Conservation (phyloP, 805 yeast genomes). For the Metschnikowia amazonensis region DNA sequence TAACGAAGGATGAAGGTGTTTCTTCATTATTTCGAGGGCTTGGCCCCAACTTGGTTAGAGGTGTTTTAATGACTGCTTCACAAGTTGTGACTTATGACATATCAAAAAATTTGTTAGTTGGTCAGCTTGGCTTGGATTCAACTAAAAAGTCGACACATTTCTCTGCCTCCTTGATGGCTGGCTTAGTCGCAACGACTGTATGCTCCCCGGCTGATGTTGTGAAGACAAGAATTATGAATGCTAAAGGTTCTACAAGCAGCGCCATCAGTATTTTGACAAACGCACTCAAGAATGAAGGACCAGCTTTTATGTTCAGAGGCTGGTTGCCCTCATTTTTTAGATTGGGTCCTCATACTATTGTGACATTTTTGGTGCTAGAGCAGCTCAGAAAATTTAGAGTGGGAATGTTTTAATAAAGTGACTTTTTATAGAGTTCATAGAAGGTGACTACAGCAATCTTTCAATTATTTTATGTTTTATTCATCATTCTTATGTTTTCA, state of each 20-base stretch:
- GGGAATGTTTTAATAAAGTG: conserved; percentile 38
- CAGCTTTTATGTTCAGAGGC: conserved; percentile 80
- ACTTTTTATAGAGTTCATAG: not conserved
- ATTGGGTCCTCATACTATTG: conserved; percentile 77
- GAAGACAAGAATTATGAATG: conserved; percentile 84
- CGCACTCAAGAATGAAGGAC: conserved; percentile 68
- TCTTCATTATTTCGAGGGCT: conserved; percentile 66
- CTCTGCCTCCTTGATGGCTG: conserved; percentile 74
- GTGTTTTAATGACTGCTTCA: conserved; percentile 84
- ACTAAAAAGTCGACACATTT: conserved; percentile 69
- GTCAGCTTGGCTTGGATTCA: conserved; percentile 48
- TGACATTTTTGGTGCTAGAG: conserved; percentile 65
- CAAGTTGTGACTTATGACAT: conserved; percentile 87
- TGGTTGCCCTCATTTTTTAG: conserved; percentile 87
- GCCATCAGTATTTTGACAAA: conserved; percentile 48
- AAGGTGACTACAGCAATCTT: not conserved
- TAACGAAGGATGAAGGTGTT: conserved; percentile 58
- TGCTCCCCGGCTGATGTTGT: conserved; percentile 93
- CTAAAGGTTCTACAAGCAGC: conserved; percentile 40
- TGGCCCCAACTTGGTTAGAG: conserved; percentile 73
- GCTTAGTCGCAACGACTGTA: conserved; percentile 84
- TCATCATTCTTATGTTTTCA: not conserved
- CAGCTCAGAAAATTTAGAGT: conserved; percentile 53
- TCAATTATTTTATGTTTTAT: not conserved
- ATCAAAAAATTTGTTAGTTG: conserved; percentile 59